Evolutionary conservation across 331 rosid genomes (phyloP).

Genomic region (Stylosanthes scabra): DNA sequence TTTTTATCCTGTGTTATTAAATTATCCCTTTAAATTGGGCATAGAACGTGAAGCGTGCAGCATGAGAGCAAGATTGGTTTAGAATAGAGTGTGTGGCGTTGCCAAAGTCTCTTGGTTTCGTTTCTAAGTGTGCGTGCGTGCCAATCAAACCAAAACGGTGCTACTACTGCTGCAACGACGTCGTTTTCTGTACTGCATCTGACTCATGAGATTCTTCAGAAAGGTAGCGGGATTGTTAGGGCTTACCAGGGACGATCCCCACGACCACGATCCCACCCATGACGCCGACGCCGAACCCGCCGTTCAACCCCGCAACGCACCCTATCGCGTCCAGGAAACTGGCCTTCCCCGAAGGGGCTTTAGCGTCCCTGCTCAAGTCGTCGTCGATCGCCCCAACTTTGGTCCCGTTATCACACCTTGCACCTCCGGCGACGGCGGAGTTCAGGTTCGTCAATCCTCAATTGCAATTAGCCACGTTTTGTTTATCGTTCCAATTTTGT

Average conservation of each 20-base stretch:
- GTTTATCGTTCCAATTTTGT: not conserved
- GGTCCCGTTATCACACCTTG: slow-evolving; percentile 69
- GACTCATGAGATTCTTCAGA: slow-evolving; percentile 60
- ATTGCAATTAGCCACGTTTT: not conserved
- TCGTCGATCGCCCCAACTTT: slow-evolving; percentile 62
- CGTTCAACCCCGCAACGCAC: slow-evolving; percentile 45
- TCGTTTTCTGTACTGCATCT: slow-evolving; percentile 15
- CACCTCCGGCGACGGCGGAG: slow-evolving; percentile 74
- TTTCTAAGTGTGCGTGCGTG: slow-evolving; percentile 10
- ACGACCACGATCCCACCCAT: slow-evolving; percentile 61
- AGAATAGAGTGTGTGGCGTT: not conserved
- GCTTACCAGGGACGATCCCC: slow-evolving; percentile 61
- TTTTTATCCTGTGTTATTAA: too few species aligned
- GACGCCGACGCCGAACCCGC: slow-evolving; percentile 49
- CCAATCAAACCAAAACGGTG: not conserved
- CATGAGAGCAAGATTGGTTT: not conserved
- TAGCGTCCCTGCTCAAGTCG: slow-evolving; percentile 67
- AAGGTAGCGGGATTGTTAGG: slow-evolving; percentile 63
- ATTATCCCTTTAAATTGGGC: too few species aligned
- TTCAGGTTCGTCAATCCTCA: slow-evolving; percentile 61
- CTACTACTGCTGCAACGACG: not conserved
- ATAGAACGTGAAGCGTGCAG: too few species aligned
- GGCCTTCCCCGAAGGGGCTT: slow-evolving; percentile 78
- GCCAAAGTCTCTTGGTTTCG: not conserved
- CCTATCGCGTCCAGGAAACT: slow-evolving; percentile 46